A percentile compares a stretch with the other conserved stretches of the same genome.
phyloP scores from a whole-genome alignment of 345 rosid genomes.

The Aurinia saxatilis region DNA sequence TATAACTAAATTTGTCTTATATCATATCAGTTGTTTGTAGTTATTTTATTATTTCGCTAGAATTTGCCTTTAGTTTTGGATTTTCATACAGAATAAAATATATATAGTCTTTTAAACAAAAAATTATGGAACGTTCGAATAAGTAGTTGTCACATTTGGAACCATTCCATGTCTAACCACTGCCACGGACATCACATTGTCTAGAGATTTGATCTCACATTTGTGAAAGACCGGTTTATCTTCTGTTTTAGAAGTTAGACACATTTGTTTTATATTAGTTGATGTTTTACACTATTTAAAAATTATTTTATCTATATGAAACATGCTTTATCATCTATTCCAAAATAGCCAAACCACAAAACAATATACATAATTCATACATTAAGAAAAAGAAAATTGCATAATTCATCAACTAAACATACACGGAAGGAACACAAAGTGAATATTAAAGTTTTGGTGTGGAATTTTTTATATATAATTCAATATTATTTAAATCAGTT shows the following conservation, averaged over 20 bases:
- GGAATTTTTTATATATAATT: no score
- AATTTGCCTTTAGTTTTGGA: constrained; percentile 1
- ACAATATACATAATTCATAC: no score
- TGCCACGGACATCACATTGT: constrained; percentile 1
- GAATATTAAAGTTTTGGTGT: background rate
- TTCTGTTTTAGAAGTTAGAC: no score
- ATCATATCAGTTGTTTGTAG: background rate
- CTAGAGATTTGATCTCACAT: background rate
- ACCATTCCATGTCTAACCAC: constrained; percentile 4
- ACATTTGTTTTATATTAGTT: no score
- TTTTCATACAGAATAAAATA: background rate
- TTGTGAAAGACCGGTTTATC: background rate
- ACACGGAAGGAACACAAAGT: no score
- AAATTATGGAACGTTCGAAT: background rate
- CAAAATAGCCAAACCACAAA: no score
- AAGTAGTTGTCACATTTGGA: constrained; percentile 6
- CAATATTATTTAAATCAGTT: background rate
- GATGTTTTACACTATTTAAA: background rate
- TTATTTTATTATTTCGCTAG: background rate
- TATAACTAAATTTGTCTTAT: background rate
- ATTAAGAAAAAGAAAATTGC: no score
- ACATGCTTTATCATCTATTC: no score
- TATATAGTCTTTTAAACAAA: constrained; percentile 2
- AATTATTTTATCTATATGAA: no score
- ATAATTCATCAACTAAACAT: no score